Percentiles rank a stretch among this genome's conserved stretches.
These are phyloP conservation scores for Limonium bicolor DNA, from an alignment of 148 eudicot species.

Conservation along the genomic window DNA sequence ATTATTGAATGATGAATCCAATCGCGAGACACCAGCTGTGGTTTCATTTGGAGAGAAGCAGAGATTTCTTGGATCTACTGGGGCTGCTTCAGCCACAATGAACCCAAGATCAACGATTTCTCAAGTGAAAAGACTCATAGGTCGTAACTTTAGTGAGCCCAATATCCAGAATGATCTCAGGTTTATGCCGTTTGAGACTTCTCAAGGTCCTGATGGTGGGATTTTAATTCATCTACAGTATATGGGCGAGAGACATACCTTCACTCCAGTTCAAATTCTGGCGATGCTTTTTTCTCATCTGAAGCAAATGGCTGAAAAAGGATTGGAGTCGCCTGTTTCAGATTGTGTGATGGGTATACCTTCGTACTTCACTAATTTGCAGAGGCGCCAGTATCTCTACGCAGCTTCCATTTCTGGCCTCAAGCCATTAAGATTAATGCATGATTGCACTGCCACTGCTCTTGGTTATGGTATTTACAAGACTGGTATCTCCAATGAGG, in stretches of 20 bases:
- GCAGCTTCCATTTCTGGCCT: slow-evolving; percentile 51
- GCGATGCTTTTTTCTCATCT: slow-evolving; percentile 30
- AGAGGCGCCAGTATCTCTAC: slow-evolving; percentile 41
- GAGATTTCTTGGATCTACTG: slow-evolving; percentile 74
- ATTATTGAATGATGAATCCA: slow-evolving; percentile 71
- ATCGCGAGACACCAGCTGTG: slow-evolving; percentile 70
- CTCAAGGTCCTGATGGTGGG: slow-evolving; percentile 68
- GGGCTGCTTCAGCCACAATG: slow-evolving; percentile 79
- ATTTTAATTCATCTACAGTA: slow-evolving; percentile 47
- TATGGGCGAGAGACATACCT: slow-evolving; percentile 33
- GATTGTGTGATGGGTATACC: slow-evolving; percentile 60
- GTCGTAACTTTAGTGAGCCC: slow-evolving; percentile 36
- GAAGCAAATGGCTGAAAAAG: slow-evolving; percentile 10
- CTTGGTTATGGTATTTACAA: slow-evolving; percentile 50
- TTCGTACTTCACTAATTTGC: slow-evolving; percentile 45
- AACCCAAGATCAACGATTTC: slow-evolving; percentile 76
- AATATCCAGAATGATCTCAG: slow-evolving; percentile 48
- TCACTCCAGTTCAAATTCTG: slow-evolving; percentile 40
- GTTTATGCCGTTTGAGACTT: slow-evolving; percentile 58
- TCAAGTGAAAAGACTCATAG: slow-evolving; percentile 79
- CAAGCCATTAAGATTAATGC: slow-evolving; percentile 34
- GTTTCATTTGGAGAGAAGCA: slow-evolving; percentile 90
- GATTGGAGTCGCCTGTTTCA: slow-evolving; percentile 30
- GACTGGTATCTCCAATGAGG: slow-evolving; percentile 29
- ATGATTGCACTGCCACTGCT: slow-evolving; percentile 55